Base-by-base conservation (phyloP, 1,284 basidiomycete species). In the Trichosporon sp. region DNA sequence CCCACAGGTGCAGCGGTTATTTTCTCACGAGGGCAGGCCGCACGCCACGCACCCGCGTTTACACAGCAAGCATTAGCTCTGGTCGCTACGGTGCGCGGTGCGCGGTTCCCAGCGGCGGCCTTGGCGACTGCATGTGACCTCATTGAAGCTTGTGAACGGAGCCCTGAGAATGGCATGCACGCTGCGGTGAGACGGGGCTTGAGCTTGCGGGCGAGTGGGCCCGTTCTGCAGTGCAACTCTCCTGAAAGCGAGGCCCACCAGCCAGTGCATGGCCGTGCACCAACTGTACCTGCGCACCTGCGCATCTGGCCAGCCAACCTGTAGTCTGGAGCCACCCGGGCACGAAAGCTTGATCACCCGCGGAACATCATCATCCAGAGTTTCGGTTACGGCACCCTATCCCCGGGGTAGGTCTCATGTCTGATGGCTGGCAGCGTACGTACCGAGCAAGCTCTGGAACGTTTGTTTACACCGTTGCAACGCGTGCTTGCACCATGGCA, bases 291-390 rank as follows among this genome's bases (percentile, higher is more conserved):
- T 42, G 18, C 27, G 29, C 11, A 31, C 27, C 53, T 31, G 56
- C 15, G 3, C 56, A 31, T 5, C 21, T 51, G 47, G 18, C 47
- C 47, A 23, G 47, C 23, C 34, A 34, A 12, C 34, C 21, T 51
- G 47, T 8, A 31, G 29, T 4, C 8, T 31, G 56, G 15, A 23
- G 47, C 47, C 8, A 51, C 8, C 47, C 47, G 23, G 18, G 18
- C 11, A n/a, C 27, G 32, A 31, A 29, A 60, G 56, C 56, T 60
- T 60, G 56, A 31, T 60, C 56, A 60, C 56, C 56, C 56, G 56
- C 56, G 56, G 56, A 60, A 60, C 56, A 60, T 32, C 56, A 32
- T 60, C 29, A 60, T 60, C 56, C 56, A 60, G 21, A 60, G 56
- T 60, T 60, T n/a, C 23, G 56, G 56, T 60, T 60, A 60, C 56